These are phyloP conservation scores for Penicillium brasilianum DNA, from an alignment of 2,329 filamentous ascomycete species.

Conservation along the genomic window DNA sequence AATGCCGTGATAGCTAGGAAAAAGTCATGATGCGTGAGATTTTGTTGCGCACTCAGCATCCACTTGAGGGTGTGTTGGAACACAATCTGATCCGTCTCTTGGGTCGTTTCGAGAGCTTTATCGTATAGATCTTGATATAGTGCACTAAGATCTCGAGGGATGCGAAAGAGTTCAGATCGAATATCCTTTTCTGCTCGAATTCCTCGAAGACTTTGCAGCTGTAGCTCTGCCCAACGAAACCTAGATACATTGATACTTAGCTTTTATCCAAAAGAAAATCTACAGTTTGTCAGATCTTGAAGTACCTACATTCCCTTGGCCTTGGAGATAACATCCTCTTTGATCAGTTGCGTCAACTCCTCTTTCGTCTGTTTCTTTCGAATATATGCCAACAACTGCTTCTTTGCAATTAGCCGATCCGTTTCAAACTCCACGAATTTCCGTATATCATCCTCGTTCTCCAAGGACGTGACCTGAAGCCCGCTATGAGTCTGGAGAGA, in stretches of 20 bases:
- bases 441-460: slow-evolving; percentile 9
- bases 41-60: background rate
- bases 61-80: slow-evolving; percentile 9
- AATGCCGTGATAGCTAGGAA: background rate
- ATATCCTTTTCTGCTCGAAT: slow-evolving; percentile 11
- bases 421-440: slow-evolving; percentile 6
- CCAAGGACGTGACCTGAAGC: slow-evolving; percentile 1
- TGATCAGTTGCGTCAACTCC: slow-evolving; percentile 4
- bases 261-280: background rate
- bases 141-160: background rate
- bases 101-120: background rate
- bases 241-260: background rate
- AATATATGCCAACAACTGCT: slow-evolving; percentile 4
- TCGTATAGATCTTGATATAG: slow-evolving; percentile 6
- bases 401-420: background rate
- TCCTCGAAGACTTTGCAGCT: slow-evolving; percentile 2
- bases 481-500: slow-evolving; percentile 4
- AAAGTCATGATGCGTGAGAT: background rate
- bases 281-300: background rate
- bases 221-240: slow-evolving; percentile 8
- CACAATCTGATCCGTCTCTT: slow-evolving; percentile 2
- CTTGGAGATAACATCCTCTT: slow-evolving; percentile 1
- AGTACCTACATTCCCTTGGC: background rate
- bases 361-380: slow-evolving; percentile 5
- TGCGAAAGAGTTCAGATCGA: background rate